A percentile compares a stretch with the other conserved stretches of the same genome.
Evolutionary conservation across 129 eudicot species (phyloP).

Genomic region (Centella asiatica): DNA sequence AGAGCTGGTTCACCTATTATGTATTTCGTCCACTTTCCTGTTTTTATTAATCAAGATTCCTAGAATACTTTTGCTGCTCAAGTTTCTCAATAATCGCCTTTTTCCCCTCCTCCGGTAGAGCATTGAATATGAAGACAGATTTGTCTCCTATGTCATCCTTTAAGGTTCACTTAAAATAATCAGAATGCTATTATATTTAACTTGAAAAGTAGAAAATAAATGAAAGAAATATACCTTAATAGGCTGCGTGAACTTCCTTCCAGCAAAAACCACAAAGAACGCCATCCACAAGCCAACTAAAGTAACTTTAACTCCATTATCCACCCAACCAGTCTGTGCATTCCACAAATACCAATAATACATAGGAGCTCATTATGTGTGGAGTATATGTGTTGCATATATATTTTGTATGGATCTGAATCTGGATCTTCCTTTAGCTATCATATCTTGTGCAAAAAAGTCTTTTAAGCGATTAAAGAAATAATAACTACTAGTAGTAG

Average conservation of each 20-base stretch:
- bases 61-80: constrained; percentile 31
- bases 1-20: not conserved
- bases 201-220: not conserved
- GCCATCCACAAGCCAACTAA: constrained; percentile 80
- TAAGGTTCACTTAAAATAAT: constrained; percentile 8
- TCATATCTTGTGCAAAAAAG: not conserved
- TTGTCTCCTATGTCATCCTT: constrained; percentile 99
- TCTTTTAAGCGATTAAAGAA: not conserved
- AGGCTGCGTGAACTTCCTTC: constrained; percentile 89
- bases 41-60: constrained; percentile 21
- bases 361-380: not conserved
- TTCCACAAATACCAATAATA: not conserved
- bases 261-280: constrained; percentile 71
- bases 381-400: no score
- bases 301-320: constrained; percentile 52
- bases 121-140: constrained; percentile 77
- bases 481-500: no score
- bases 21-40: not conserved
- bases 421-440: not conserved
- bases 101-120: constrained; percentile 73
- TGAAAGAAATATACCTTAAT: constrained; percentile 51
- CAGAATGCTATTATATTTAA: not conserved
- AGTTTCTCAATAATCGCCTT: constrained; percentile 56
- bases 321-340: constrained; percentile 71
- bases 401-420: not conserved